A percentile compares a stretch with the other conserved stretches of the same genome.
These are phyloP conservation scores for Agrostemma githago DNA, from an alignment of 148 eudicot genomes.

Conservation along the genomic window DNA sequence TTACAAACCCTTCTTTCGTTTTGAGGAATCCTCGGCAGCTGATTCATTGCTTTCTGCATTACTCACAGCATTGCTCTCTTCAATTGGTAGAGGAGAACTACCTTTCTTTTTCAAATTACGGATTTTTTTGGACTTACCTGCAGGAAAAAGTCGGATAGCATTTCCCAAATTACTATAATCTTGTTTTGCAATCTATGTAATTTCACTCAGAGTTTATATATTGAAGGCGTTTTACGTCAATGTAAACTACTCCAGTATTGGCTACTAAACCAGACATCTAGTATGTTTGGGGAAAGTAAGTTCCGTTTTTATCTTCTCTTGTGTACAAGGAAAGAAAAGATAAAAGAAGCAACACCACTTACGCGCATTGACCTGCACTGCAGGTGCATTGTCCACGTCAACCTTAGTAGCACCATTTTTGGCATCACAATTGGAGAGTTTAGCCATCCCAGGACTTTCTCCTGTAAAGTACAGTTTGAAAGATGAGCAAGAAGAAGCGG, in stretches of 20 bases:
- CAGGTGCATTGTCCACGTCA: conserved; percentile 11
- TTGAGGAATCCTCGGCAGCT: background rate
- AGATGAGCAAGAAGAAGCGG: background rate
- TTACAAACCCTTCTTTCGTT: conserved; percentile 18
- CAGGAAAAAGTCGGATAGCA: background rate
- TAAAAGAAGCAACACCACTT: background rate
- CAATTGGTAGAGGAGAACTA: conserved; percentile 1
- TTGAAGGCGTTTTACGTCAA: background rate
- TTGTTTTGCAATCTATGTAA: background rate
- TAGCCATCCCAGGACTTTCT: conserved; percentile 12
- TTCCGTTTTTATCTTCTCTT: background rate
- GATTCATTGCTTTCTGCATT: conserved; percentile 8
- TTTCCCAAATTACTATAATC: background rate
- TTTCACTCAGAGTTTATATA: background rate
- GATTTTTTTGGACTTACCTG: conserved; percentile 23
- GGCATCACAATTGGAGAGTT: conserved; percentile 9
- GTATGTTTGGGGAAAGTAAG: background rate
- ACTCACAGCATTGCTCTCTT: background rate
- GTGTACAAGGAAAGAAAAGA: background rate
- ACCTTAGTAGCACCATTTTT: conserved; percentile 9
- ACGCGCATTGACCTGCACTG: conserved; percentile 15
- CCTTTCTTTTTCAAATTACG: conserved; percentile 19
- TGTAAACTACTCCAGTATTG: background rate
- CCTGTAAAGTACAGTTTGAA: conserved; percentile 9
- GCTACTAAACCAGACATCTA: background rate